Conservation (phyloP, 805 yeast species). For the Maudiozyma serrabonitensis region DNA sequence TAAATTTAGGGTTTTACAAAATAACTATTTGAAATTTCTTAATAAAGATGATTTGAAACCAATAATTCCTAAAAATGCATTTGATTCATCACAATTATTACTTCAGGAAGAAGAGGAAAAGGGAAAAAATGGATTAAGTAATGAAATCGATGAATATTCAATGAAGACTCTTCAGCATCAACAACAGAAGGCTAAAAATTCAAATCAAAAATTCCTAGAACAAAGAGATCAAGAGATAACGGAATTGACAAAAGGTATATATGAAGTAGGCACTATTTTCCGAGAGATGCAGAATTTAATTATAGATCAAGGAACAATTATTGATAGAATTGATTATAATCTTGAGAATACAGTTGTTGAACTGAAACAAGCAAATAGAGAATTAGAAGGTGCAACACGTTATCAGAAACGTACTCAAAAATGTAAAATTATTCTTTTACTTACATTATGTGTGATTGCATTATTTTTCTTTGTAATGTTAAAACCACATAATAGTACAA, state of each 20-base stretch:
- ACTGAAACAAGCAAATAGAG: slow-evolving; percentile 66
- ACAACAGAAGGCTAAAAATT: slow-evolving; percentile 18
- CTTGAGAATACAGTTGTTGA: slow-evolving; percentile 70
- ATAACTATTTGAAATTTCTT: slow-evolving; percentile 75
- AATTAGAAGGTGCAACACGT: slow-evolving; percentile 61
- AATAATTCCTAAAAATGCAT: slow-evolving; percentile 23
- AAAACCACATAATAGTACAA: slow-evolving; percentile 37
- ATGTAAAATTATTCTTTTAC: slow-evolving; percentile 73
- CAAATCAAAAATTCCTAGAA: slow-evolving; percentile 19
- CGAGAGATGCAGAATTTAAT: slow-evolving; percentile 86
- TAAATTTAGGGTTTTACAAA: slow-evolving; percentile 76
- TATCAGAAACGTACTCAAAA: slow-evolving; percentile 86
- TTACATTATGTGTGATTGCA: slow-evolving; percentile 62
- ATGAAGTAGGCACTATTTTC: slow-evolving; percentile 88
- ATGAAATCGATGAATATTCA: slow-evolving; percentile 33
- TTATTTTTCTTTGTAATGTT: slow-evolving; percentile 60
- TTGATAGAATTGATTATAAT: slow-evolving; percentile 91
- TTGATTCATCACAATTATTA: slow-evolving; percentile 17
- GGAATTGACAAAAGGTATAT: slow-evolving; percentile 84
- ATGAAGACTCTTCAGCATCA: slow-evolving; percentile 22
- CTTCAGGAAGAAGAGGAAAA: slow-evolving; percentile 29
- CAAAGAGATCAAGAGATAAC: slow-evolving; percentile 86
- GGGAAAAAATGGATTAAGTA: slow-evolving; percentile 14
- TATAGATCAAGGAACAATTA: slow-evolving; percentile 88
- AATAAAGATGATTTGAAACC: slow-evolving; percentile 67